These are phyloP conservation scores for Oenanthe sinensis DNA, from an alignment of 129 eudicot species.

Conservation along the genomic window DNA sequence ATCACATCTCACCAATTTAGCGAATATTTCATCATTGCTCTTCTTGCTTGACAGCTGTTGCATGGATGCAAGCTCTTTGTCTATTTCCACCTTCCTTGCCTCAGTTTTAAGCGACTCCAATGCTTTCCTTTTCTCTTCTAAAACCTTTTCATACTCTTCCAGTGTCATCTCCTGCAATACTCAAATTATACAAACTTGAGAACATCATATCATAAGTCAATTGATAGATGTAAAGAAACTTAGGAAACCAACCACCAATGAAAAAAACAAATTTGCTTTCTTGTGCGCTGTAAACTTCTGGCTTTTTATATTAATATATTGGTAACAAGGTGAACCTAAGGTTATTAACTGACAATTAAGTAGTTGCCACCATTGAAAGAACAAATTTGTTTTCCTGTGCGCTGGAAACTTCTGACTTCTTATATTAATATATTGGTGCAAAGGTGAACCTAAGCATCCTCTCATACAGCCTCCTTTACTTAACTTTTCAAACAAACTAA, in stretches of 20 bases:
- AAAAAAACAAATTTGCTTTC: not conserved
- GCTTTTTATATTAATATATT: too few relatives aligned
- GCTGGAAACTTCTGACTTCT: too few relatives aligned
- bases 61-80: slow-evolving; percentile 77
- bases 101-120: slow-evolving; percentile 55
- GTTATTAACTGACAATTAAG: not conserved
- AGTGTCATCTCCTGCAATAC: slow-evolving; percentile 79
- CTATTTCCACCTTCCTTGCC: slow-evolving; percentile 82
- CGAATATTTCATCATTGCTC: slow-evolving; percentile 56
- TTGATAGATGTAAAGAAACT: not conserved
- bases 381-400: too few relatives aligned
- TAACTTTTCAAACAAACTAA: too few relatives aligned
- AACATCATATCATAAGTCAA: not conserved
- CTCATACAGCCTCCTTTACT: too few relatives aligned
- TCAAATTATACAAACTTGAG: not conserved
- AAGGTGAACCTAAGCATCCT: too few relatives aligned
- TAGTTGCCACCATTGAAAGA: not conserved
- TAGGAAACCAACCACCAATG: not conserved
- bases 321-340: not conserved
- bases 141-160: slow-evolving; percentile 80
- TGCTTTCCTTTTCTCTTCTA: slow-evolving; percentile 87
- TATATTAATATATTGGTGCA: too few relatives aligned
- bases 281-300: not conserved
- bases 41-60: slow-evolving; percentile 84
- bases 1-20: slow-evolving; percentile 56